phyloP scores from a whole-genome alignment of 345 rosid genomes.

The Citrus reticulata region DNA sequence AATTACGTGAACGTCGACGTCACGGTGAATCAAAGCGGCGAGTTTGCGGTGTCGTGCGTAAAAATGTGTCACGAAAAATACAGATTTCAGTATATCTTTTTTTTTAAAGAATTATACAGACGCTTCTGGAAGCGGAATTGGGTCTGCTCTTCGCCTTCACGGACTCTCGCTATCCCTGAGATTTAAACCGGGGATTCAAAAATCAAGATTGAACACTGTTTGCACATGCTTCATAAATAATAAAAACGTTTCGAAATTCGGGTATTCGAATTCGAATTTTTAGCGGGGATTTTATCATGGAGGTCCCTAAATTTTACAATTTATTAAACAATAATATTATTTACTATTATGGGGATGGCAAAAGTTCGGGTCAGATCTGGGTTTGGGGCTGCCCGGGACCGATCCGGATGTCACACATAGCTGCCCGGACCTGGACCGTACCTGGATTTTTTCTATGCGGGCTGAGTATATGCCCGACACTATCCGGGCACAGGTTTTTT shows the following conservation, averaged over 20 bases:
- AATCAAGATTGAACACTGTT: background rate
- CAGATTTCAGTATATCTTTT: too few species aligned
- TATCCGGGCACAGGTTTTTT: rapidly evolving
- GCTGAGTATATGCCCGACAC: too few species aligned
- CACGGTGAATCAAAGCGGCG: background rate
- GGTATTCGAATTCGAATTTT: too few species aligned
- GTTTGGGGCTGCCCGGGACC: too few species aligned
- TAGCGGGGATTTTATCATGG: too few species aligned
- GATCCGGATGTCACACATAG: too few species aligned
- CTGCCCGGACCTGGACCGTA: rapidly evolving
- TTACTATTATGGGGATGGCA: too few species aligned
- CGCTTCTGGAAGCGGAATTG: background rate
- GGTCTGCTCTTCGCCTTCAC: background rate
- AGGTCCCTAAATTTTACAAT: too few species aligned
- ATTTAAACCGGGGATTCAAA: background rate
- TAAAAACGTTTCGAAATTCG: too few species aligned
- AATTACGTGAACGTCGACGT: background rate
- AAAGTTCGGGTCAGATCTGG: rapidly evolving
- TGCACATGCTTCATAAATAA: background rate
- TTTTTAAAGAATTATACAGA: background rate
- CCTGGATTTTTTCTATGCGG: too few species aligned
- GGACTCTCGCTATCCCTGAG: background rate
- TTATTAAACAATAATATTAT: too few species aligned
- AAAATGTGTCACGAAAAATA: background rate
- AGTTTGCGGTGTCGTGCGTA: background rate